phyloP scores from a whole-genome alignment of 139 green algal genomes.

The Spirogloea muscicola region DNA sequence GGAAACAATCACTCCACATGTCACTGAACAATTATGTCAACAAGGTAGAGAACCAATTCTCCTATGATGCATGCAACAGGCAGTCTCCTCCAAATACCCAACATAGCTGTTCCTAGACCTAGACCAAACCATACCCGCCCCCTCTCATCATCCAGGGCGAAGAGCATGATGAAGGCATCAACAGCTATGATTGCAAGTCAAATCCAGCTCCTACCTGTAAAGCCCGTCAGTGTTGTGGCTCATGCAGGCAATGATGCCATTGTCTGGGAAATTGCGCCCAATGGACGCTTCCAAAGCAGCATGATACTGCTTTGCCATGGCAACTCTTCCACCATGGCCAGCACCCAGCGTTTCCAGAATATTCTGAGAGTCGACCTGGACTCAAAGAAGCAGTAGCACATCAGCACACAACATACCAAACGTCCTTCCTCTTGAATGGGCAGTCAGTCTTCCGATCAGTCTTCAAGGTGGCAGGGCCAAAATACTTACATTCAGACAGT shows the following conservation, averaged over 20 bases:
- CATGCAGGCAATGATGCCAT: constrained; percentile 97
- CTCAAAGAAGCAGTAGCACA: neutral
- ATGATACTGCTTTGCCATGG: constrained; percentile 36
- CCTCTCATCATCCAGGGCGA: neutral
- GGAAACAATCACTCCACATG: no score
- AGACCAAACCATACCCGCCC: neutral
- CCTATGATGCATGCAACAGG: neutral
- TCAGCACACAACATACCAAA: no score
- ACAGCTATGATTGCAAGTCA: neutral
- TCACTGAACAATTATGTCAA: constrained; percentile 3
- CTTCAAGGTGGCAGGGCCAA: neutral
- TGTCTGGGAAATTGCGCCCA: constrained; percentile 71
- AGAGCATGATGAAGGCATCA: neutral
- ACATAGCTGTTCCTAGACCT: neutral
- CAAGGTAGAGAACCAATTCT: neutral
- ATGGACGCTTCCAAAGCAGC: constrained; percentile 64
- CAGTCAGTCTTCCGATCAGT: neutral
- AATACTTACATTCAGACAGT: neutral
- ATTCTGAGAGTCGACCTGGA: constrained; percentile 56
- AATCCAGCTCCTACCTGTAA: constrained; percentile 34
- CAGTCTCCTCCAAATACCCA: neutral
- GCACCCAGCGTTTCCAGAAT: constrained; percentile 54
- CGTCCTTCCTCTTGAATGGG: no score
- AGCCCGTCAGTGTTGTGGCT: constrained; percentile 94
- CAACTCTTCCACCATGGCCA: constrained; percentile 59